Conservation (phyloP, 176 grass and related monocot species). For the Chloris gayana region DNA sequence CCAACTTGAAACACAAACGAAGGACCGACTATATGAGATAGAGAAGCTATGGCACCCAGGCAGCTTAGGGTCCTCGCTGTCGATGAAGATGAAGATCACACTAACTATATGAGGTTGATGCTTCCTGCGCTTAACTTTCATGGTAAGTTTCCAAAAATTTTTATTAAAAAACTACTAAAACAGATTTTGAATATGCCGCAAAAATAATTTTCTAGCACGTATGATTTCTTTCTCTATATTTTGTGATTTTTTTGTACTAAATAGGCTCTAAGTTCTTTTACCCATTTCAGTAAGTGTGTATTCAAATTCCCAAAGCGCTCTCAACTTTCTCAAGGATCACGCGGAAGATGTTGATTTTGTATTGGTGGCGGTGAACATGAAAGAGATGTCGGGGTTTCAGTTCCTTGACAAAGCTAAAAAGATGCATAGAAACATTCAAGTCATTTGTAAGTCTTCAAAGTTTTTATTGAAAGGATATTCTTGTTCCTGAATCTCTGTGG, state of each 20-base stretch:
- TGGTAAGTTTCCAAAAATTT: not conserved
- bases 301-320: slow-evolving; percentile 7
- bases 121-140: not conserved
- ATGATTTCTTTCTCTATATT: not conserved
- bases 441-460: slow-evolving; percentile 26
- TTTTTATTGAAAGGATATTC: not conserved
- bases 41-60: not conserved
- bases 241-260: not conserved
- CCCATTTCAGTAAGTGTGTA: not conserved
- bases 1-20: not conserved
- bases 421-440: slow-evolving; percentile 7
- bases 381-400: slow-evolving; percentile 30
- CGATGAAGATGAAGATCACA: not conserved
- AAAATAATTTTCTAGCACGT: not conserved
- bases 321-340: slow-evolving; percentile 16
- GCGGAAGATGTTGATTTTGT: slow-evolving; percentile 34
- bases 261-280: not conserved
- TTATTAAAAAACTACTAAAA: not conserved
- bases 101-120: not conserved
- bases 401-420: slow-evolving; percentile 10
- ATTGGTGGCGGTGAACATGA: slow-evolving; percentile 2
- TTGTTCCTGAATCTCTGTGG: not conserved
- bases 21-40: not conserved
- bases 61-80: not conserved
- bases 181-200: not conserved